Percentiles rank a stretch among this genome's conserved stretches.
These are phyloP conservation scores for Cladobotryum mycophilum DNA, from an alignment of 2,329 filamentous ascomycete genomes.

Conservation along the genomic window DNA sequence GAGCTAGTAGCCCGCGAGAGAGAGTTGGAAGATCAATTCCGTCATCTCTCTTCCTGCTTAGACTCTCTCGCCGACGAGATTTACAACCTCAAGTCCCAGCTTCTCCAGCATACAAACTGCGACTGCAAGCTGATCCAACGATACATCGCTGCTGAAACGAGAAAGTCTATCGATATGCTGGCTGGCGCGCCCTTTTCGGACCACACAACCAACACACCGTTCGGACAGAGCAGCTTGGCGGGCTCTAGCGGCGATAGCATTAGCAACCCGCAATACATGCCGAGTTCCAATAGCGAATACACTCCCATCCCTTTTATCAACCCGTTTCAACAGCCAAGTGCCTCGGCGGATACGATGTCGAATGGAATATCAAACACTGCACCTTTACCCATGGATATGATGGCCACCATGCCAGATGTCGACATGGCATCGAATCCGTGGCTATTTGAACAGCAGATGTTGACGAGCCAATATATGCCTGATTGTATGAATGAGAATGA, in stretches of 20 bases:
- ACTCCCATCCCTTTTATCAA: neutral
- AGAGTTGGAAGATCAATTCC: conserved; percentile 24
- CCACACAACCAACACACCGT: too few relatives aligned
- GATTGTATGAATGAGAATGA: too few relatives aligned
- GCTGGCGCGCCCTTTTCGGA: conserved; percentile 4
- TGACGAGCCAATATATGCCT: too few relatives aligned
- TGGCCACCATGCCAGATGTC: too few relatives aligned
- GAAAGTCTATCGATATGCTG: conserved; percentile 22
- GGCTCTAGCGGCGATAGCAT: neutral
- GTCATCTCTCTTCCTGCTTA: conserved; percentile 22
- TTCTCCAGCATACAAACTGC: conserved; percentile 26
- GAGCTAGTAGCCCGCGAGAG: conserved; percentile 23
- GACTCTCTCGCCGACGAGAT: conserved; percentile 23
- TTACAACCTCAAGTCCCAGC: conserved; percentile 24
- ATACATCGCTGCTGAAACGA: conserved; percentile 26
- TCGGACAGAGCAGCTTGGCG: too few relatives aligned
- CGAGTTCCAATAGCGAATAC: neutral
- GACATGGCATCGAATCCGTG: too few relatives aligned
- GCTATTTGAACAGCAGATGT: too few relatives aligned
- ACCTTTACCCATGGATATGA: too few relatives aligned
- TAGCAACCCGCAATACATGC: neutral
- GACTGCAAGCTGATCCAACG: conserved; percentile 25
- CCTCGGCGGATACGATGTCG: too few relatives aligned
- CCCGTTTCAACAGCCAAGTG: neutral
- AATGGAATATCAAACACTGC: too few relatives aligned